Evolutionary conservation across 768 basidiomycete genomes (phyloP), one percentile per base, ranked within the genome.

Genomic region (Calocera viscosa): DNA sequence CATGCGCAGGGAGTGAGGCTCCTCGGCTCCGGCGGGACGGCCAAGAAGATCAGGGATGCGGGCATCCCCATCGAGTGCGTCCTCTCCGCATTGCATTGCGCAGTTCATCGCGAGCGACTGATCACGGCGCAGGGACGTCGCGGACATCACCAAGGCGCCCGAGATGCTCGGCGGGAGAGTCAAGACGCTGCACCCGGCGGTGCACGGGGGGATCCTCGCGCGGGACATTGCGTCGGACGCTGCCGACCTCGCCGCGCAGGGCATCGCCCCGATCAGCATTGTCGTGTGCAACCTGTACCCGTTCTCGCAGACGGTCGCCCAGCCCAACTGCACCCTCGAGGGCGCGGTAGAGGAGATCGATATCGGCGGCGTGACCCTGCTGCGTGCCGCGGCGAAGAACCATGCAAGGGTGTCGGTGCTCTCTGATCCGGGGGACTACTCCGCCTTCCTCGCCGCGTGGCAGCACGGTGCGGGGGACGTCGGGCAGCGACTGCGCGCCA

Each of bases 281-380:
- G 95, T 99, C 67, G 94, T 96, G 69, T 99, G 96, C 86, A 99
- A 99, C 76, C 86, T 99, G 65, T 98, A 99, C 80, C 96, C 96
- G 0, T 99, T 99, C 80, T 85, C 90, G 34, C 84, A 86, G 24
- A 96, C 94, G 63, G 90, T 95, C 75, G 83, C 94, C 0, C 85
- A 87, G 72, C 90, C 93, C 0, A 84, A 84, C 70, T 94, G 94
- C 78, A 94, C 91, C 12, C 84, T 97, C 68, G 85, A 91, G 1
- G 88, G 89, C 63, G 95, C 95, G 3, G 88, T 98, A 67, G 96
- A 99, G 76, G 96, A 99, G 77, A 89, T 99, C 71, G 96, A 99
- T 77, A 98, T 99, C 67, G 96, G 96, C 5, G 96, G 96, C 30
- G 96, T 99, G 60, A 98, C 96, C 5, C 87, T 99, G 10, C 86